phyloP scores from a whole-genome alignment of 2,329 filamentous ascomycete species.

The Colletotrichum aenigma region DNA sequence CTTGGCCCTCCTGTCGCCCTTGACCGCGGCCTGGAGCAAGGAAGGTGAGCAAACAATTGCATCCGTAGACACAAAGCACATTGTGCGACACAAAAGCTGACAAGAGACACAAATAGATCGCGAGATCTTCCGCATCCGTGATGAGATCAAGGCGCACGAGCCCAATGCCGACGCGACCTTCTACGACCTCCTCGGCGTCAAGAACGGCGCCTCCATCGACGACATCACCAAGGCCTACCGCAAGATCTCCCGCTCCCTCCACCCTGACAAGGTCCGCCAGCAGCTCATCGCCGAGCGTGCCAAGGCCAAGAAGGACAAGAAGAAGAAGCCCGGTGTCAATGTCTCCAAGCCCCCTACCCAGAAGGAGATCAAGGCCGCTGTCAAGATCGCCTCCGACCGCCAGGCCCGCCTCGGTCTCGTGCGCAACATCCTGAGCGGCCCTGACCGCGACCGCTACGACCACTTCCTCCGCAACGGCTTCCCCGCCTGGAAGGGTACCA shows the following conservation, averaged over 20 bases:
- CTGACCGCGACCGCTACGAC: conserved; percentile 86
- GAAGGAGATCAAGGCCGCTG: conserved; percentile 75
- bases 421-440: conserved; percentile 82
- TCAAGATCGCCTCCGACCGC: conserved; percentile 81
- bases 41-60: conserved; percentile 63
- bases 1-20: conserved; percentile 67
- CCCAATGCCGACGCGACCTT: conserved; percentile 79
- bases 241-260: conserved; percentile 80
- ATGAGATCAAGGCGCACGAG: conserved; percentile 80
- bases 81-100: background rate
- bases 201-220: conserved; percentile 75
- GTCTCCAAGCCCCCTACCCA: conserved; percentile 75
- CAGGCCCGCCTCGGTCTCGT: conserved; percentile 87
- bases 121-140: conserved; percentile 94
- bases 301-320: conserved; percentile 52
- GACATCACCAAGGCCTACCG: conserved; percentile 95
- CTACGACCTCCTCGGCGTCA: conserved; percentile 89
- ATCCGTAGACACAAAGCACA: background rate
- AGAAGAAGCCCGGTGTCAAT: conserved; percentile 63
- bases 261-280: conserved; percentile 96
- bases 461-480: conserved; percentile 94
- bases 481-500: conserved; percentile 94
- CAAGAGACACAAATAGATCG: conserved; percentile 67
- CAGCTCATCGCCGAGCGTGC: conserved; percentile 75
- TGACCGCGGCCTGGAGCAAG: conserved; percentile 82